phyloP scores from a whole-genome alignment of 2,329 filamentous ascomycete species.

The Scytalidium lignicola region DNA sequence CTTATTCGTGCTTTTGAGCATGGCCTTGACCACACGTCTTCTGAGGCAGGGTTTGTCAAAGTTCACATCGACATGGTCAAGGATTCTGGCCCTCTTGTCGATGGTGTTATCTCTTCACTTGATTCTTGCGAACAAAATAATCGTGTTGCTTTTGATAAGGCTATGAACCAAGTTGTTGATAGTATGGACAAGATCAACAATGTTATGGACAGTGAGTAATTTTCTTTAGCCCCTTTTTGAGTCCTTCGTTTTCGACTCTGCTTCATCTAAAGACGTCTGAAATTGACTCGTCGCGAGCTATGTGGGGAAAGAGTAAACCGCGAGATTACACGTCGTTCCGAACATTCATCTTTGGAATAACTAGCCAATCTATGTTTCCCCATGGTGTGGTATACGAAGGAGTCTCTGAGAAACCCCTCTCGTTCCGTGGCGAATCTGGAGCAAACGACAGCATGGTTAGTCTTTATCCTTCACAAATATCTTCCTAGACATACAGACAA shows the following conservation, averaged over 20 bases:
- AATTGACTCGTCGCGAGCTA: conserved; percentile 42
- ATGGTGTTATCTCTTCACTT: conserved; percentile 64
- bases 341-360: conserved; percentile 96
- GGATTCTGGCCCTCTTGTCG: conserved; percentile 73
- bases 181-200: conserved; percentile 67
- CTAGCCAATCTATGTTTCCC: conserved; percentile 89
- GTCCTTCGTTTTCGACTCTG: not conserved
- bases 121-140: conserved; percentile 45
- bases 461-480: not conserved
- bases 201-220: conserved; percentile 65
- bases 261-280: conserved; percentile 14
- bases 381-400: conserved; percentile 87
- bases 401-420: conserved; percentile 67
- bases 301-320: conserved; percentile 88
- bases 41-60: conserved; percentile 92
- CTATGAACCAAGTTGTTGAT: conserved; percentile 54
- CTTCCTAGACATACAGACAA: not conserved
- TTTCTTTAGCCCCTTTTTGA: not conserved
- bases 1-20: conserved; percentile 88
- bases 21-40: conserved; percentile 79
- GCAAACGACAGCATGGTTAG: conserved; percentile 86
- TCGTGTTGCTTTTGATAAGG: conserved; percentile 58
- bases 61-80: conserved; percentile 95
- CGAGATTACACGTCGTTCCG: conserved; percentile 83
- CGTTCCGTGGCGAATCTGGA: conserved; percentile 86